Evolutionary conservation across 495 filamentous ascomycete species (phyloP).

Genomic region (Aspergillus conjunctus): DNA sequence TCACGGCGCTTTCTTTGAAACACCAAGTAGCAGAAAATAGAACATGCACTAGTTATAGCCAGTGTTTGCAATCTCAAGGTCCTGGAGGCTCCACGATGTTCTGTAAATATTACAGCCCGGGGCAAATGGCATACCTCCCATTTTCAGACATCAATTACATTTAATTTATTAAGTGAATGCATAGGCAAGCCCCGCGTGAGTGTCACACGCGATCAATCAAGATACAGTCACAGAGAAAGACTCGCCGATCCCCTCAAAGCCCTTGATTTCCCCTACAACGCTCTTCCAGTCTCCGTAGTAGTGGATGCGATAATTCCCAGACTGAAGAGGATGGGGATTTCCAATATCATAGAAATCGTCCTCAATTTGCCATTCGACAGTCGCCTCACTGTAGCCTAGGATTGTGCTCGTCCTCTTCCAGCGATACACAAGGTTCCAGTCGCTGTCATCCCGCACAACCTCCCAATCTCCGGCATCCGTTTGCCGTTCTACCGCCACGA

Average conservation of each 20-base stretch:
- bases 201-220: not conserved
- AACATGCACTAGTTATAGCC: no score
- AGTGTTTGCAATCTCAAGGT: no score
- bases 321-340: constrained; percentile 41
- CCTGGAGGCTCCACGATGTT: no score
- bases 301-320: constrained; percentile 74
- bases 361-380: constrained; percentile 77
- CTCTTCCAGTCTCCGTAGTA: constrained; percentile 87
- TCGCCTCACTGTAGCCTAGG: constrained; percentile 77
- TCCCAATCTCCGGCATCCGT: constrained; percentile 58
- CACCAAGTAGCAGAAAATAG: constrained; percentile 8
- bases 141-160: not conserved
- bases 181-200: not conserved
- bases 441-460: constrained; percentile 68
- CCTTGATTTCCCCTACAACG: constrained; percentile 62
- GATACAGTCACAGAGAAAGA: constrained; percentile 55
- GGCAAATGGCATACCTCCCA: no score
- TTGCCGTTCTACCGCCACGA: constrained; percentile 73
- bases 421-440: constrained; percentile 78
- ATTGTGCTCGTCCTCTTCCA: constrained; percentile 76
- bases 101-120: no score
- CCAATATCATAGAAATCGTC: constrained; percentile 50
- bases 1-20: constrained; percentile 11
- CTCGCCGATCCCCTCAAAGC: constrained; percentile 76
- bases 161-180: not conserved